Base-by-base conservation (phyloP, 2,329 filamentous ascomycete genomes). In the Trichophaea hybrida region DNA sequence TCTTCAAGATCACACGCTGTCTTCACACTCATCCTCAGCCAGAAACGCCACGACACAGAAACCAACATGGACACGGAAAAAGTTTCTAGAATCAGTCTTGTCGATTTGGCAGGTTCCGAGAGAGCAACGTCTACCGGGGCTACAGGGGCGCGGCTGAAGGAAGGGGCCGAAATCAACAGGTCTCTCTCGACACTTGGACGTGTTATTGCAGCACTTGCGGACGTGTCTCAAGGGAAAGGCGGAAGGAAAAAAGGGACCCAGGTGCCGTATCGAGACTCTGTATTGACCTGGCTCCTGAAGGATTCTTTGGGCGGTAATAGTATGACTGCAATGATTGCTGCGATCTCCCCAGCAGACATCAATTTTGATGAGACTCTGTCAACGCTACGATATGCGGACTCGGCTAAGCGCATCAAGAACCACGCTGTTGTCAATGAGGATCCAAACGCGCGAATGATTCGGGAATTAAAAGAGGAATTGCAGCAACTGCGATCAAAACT, bases 291-390 rank as follows among this genome's bases (percentile, higher is more conserved):
- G 93, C 75, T 98, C 49, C 74, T 98, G 66, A 98, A 98, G 71
- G 94, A 98, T 72, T 97, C 91, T 3, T 75, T 98, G 5, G 93
- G 93, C 71, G 93, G 93, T 69, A 98, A 98, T 77, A 97, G 91
- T 72, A 91, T 97, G 87, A 98, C 93, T 31, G 93, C 93, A 61
- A 98, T 98, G 94, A 98, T 98, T 77, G 94, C 93, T 55, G 91
- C 91, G 56, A 96, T 98, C 70, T 96, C 90, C 69, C 93, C 93
- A 3, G 93, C 93, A 58, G 93, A 98, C 73, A 97, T 97, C 75
- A 98, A 98, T 74, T 97, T 94, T 70, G 93, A 98, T 66, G 93
- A 98, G 73, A 98, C 94, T 0, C 78, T 98, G 15, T 93, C 90
- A 71, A 98, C 93, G 0, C 78, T 98, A 33, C 83, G 94, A 69